Conservation (phyloP, 2,329 filamentous ascomycete genomes). For the Fusarium penzigii region DNA sequence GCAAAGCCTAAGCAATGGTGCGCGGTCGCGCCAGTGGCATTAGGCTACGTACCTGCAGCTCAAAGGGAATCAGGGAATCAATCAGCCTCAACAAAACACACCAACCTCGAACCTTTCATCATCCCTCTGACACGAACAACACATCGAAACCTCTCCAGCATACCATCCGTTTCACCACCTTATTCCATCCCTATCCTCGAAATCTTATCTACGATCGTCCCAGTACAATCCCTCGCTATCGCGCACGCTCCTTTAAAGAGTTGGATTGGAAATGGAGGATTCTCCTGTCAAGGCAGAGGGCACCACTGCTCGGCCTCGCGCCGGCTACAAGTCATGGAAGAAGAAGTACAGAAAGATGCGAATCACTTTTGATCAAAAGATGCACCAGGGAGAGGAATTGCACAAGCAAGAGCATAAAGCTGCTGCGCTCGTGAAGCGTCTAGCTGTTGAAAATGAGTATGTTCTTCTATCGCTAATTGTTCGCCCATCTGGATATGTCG, state of each 20-base stretch:
- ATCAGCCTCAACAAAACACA: too few relatives aligned
- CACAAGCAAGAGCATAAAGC: conserved; percentile 82
- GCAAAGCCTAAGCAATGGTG: not conserved
- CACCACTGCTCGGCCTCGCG: conserved; percentile 43
- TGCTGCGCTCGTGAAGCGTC: conserved; percentile 74
- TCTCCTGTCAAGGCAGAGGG: conserved; percentile 46
- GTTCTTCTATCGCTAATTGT: conserved; percentile 32
- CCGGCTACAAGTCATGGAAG: conserved; percentile 71
- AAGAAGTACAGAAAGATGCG: conserved; percentile 97
- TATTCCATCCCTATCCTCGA: not conserved
- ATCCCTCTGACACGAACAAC: conserved; percentile 12
- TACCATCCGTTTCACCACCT: not conserved
- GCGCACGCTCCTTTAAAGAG: conserved; percentile 3
- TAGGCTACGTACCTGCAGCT: not conserved
- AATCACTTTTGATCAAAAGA: conserved; percentile 73
- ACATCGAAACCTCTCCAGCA: conserved; percentile 13
- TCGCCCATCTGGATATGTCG: conserved; percentile 4
- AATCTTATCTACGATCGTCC: not conserved
- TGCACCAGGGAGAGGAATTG: conserved; percentile 78
- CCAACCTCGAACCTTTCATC: conserved; percentile 6
- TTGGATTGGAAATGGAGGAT: conserved; percentile 35
- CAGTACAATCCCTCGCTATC: conserved; percentile 9
- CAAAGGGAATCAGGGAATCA: too few relatives aligned
- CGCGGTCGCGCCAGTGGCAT: not conserved
- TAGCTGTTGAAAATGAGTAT: conserved; percentile 92